Evolutionary conservation across 2,329 filamentous ascomycete genomes (phyloP).

Genomic region (Aureobasidium sp.): DNA sequence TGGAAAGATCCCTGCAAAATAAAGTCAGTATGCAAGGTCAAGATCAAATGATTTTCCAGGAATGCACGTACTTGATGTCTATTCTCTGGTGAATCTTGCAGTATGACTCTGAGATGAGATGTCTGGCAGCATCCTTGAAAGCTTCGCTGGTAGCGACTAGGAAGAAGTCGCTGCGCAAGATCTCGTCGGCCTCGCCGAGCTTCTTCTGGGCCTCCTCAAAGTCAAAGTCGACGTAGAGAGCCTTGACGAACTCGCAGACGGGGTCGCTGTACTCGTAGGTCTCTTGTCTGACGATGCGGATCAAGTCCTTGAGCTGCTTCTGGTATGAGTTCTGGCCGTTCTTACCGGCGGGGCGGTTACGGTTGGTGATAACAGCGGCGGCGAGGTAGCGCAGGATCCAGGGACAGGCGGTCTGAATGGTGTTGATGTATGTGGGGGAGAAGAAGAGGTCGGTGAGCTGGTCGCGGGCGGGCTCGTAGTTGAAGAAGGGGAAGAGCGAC

Average conservation of each 20-base stretch:
- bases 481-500: constrained; percentile 98
- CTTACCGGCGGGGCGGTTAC: constrained; percentile 65
- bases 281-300: constrained; percentile 93
- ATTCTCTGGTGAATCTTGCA: constrained; percentile 99
- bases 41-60: not conserved
- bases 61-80: constrained; percentile 67
- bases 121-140: constrained; percentile 88
- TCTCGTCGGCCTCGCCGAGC: constrained; percentile 78
- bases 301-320: constrained; percentile 96
- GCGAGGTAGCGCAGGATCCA: constrained; percentile 94
- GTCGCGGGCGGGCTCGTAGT: constrained; percentile 86
- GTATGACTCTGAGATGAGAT: constrained; percentile 97
- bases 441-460: constrained; percentile 93
- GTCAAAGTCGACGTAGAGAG: constrained; percentile 92
- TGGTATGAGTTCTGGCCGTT: constrained; percentile 88
- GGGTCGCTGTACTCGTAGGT: constrained; percentile 96
- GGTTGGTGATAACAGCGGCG: constrained; percentile 90
- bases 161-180: constrained; percentile 93
- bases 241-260: constrained; percentile 91
- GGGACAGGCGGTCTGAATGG: constrained; percentile 93
- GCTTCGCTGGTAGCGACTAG: constrained; percentile 72
- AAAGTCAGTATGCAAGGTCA: constrained; percentile 7
- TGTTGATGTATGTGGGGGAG: constrained; percentile 96
- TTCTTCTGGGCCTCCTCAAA: constrained; percentile 93
- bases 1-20: constrained; percentile 64